Evolutionary conservation across 768 basidiomycete genomes (phyloP).

Genomic region (Epithele typhae): DNA sequence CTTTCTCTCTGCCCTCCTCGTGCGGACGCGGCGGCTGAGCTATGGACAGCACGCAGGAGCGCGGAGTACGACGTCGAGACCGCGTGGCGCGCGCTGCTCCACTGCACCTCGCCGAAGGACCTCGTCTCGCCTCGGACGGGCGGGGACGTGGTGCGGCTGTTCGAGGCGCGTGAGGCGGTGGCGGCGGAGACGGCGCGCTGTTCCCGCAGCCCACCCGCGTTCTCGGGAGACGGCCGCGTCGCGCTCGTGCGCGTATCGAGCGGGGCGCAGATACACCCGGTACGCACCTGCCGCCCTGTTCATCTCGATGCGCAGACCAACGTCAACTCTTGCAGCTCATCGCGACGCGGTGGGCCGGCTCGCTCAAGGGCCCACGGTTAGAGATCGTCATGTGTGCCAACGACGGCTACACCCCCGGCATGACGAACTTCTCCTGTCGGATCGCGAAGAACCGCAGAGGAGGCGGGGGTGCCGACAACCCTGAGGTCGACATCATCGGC

Average conservation of each 20-base stretch:
- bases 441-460: slow-evolving; percentile 23
- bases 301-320: too few species aligned
- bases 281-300: slow-evolving; percentile 2
- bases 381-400: slow-evolving; percentile 35
- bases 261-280: slow-evolving; percentile 38
- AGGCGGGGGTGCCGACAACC: too few species aligned
- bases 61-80: slow-evolving; percentile 29
- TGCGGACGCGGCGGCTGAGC: neutral
- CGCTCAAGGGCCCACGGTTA: slow-evolving; percentile 29
- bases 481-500: slow-evolving; percentile 36
- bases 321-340: slow-evolving; percentile 33
- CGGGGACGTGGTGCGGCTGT: slow-evolving; percentile 24
- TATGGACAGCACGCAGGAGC: slow-evolving; percentile 19
- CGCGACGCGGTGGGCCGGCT: slow-evolving; percentile 42
- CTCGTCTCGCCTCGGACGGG: slow-evolving; percentile 17
- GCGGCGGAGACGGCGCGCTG: slow-evolving; percentile 33
- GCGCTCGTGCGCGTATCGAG: slow-evolving; percentile 38
- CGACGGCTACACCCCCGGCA: slow-evolving; percentile 33
- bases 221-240: slow-evolving; percentile 40
- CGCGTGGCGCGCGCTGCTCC: slow-evolving; percentile 25
- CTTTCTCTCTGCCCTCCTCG: neutral
- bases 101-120: slow-evolving; percentile 26
- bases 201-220: slow-evolving; percentile 33
- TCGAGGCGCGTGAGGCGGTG: slow-evolving; percentile 33
- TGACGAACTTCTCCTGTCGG: slow-evolving; percentile 39